A percentile compares a stretch with the other conserved stretches of the same genome.
Conservation (phyloP, 75 land plant species). For the Pseudotsuga menziesii region DNA sequence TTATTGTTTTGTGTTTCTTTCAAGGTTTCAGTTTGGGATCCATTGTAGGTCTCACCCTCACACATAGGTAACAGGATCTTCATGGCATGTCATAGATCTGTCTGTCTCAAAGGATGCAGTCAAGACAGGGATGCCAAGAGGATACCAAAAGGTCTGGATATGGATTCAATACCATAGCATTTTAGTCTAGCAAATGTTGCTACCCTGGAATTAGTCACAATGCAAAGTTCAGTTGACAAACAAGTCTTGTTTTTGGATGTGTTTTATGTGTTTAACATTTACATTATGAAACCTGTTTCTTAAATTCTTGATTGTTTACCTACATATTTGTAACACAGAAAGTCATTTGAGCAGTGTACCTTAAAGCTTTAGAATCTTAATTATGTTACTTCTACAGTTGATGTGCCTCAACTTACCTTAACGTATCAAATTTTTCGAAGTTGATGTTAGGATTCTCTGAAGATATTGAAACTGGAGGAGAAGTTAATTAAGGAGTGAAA, state of each 20-base stretch:
- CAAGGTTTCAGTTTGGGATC: too few species aligned
- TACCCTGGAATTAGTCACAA: background rate
- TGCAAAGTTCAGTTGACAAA: background rate
- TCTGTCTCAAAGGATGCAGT: too few species aligned
- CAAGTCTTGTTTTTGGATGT: background rate
- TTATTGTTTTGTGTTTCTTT: too few species aligned
- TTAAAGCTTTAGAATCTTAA: background rate
- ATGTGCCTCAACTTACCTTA: background rate
- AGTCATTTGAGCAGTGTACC: background rate
- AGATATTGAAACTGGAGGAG: conserved; percentile 74
- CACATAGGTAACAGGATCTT: too few species aligned
- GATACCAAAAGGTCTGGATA: too few species aligned
- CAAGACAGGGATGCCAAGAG: too few species aligned
- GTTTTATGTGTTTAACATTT: background rate
- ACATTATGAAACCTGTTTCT: background rate
- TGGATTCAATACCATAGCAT: too few species aligned
- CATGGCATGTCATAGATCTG: too few species aligned
- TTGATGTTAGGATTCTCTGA: conserved; percentile 60
- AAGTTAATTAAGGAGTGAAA: conserved; percentile 81
- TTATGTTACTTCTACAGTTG: background rate
- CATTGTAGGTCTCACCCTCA: too few species aligned
- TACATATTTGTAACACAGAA: background rate
- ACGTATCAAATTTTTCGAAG: background rate
- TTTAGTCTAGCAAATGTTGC: background rate
- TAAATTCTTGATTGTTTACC: conserved; percentile 7